A percentile compares a stretch with the other conserved stretches of the same genome.
phyloP scores from a whole-genome alignment of 2,329 filamentous ascomycete genomes.

The Lachnellula hyalina region DNA sequence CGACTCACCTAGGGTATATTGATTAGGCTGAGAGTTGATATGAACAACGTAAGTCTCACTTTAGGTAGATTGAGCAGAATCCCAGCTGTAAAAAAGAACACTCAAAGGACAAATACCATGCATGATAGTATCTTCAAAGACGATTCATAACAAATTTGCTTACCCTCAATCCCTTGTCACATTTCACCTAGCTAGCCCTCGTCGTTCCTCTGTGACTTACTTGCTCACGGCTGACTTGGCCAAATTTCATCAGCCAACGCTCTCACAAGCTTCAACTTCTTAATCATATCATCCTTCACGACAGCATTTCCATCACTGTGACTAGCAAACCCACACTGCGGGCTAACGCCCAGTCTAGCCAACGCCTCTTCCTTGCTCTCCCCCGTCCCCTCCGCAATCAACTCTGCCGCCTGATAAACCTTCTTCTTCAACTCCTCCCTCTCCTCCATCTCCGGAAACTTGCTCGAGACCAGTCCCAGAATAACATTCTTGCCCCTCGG shows the following conservation, averaged over 20 bases:
- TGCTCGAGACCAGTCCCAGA: constrained; percentile 59
- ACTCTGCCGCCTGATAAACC: constrained; percentile 60
- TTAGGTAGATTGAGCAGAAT: too few species aligned
- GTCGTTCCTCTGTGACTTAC: background rate
- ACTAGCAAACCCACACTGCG: constrained; percentile 70
- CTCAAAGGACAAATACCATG: too few species aligned
- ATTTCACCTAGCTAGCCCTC: background rate
- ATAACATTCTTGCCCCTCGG: constrained; percentile 60
- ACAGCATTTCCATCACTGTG: constrained; percentile 63
- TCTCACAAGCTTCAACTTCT: constrained; percentile 66
- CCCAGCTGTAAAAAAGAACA: too few species aligned
- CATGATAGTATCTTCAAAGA: too few species aligned
- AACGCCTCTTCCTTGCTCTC: constrained; percentile 63
- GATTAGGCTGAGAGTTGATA: too few species aligned
- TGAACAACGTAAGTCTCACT: too few species aligned
- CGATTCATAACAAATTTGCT: too few species aligned
- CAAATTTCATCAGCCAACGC: constrained; percentile 70
- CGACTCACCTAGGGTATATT: too few species aligned
- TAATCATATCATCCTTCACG: constrained; percentile 66
- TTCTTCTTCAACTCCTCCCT: constrained; percentile 57
- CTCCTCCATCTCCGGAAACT: constrained; percentile 57
- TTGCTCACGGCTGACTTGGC: constrained; percentile 32
- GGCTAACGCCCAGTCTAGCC: constrained; percentile 62
- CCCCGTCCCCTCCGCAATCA: constrained; percentile 63
- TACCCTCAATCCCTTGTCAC: background rate